Percentiles rank a stretch among this genome's conserved stretches.
These are phyloP conservation scores for Beverwykella pulmonaria DNA, from an alignment of 495 filamentous ascomycete genomes.

Conservation along the genomic window DNA sequence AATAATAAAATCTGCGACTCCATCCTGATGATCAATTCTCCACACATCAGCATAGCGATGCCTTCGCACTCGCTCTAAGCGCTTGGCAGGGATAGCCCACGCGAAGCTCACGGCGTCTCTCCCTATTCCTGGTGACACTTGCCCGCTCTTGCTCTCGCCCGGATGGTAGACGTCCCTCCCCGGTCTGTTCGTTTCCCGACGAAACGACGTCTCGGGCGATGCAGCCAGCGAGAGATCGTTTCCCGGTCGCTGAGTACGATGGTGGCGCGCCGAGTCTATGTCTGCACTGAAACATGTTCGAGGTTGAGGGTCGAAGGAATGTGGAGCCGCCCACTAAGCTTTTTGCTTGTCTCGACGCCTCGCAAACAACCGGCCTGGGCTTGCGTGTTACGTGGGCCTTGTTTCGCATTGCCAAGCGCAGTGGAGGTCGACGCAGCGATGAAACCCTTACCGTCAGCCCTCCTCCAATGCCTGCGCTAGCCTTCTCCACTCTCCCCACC, in stretches of 20 bases:
- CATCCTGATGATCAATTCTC: no score
- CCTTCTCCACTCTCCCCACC: conserved; percentile 18
- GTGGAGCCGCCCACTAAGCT: conserved; percentile 2
- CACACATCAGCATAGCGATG: no score
- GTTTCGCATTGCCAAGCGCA: conserved; percentile 29
- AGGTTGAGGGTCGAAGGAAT: neutral
- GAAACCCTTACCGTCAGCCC: neutral
- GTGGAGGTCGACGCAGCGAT: neutral
- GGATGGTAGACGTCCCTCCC: neutral
- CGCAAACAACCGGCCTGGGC: neutral
- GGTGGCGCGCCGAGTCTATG: neutral
- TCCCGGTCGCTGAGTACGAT: neutral
- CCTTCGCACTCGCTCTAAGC: neutral
- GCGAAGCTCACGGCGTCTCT: neutral
- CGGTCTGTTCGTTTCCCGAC: neutral
- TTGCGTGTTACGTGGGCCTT: neutral
- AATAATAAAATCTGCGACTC: no score
- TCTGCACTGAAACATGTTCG: conserved; percentile 2
- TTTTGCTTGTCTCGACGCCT: conserved; percentile 1
- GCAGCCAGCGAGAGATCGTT: conserved; percentile 1
- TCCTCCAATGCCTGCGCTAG: conserved; percentile 9
- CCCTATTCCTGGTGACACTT: neutral
- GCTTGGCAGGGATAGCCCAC: neutral
- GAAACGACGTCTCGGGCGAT: neutral
- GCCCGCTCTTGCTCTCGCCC: neutral